Conservation (phyloP, 192 early-diverging fungal species). For the Backusella australiensis region DNA sequence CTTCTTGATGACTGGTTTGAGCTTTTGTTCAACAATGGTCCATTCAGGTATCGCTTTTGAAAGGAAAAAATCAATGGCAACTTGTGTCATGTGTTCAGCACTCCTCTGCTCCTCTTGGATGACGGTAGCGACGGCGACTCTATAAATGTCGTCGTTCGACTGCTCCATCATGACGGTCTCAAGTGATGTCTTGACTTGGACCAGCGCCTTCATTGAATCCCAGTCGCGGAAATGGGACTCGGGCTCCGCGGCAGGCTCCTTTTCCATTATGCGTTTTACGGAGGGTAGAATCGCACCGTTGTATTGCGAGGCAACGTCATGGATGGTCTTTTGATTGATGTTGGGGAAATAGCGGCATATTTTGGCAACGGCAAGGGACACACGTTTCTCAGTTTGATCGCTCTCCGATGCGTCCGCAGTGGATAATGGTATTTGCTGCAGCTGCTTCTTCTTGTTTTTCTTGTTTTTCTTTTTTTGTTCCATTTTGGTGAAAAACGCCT, state of each 20-base stretch:
- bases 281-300: constrained; percentile 19
- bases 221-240: background rate
- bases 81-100: constrained; percentile 27
- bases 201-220: constrained; percentile 22
- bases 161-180: constrained; percentile 38
- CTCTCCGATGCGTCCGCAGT: background rate
- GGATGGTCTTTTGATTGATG: background rate
- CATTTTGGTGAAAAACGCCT: background rate
- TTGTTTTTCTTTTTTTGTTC: constrained; percentile 1
- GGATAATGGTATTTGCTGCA: background rate
- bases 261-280: constrained; percentile 17
- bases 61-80: constrained; percentile 41
- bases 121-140: constrained; percentile 36
- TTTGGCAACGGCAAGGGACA: background rate
- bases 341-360: constrained; percentile 17
- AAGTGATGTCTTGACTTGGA: constrained; percentile 29
- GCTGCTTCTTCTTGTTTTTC: constrained; percentile 6
- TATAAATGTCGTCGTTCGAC: constrained; percentile 30
- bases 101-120: constrained; percentile 30
- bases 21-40: background rate
- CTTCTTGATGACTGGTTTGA: background rate
- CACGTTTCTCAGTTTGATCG: background rate
- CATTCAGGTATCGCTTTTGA: background rate
- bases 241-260: background rate
- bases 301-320: background rate